These are phyloP conservation scores for Glarea lozoyensis DNA, from an alignment of 495 filamentous ascomycete species.

Conservation along the genomic window DNA sequence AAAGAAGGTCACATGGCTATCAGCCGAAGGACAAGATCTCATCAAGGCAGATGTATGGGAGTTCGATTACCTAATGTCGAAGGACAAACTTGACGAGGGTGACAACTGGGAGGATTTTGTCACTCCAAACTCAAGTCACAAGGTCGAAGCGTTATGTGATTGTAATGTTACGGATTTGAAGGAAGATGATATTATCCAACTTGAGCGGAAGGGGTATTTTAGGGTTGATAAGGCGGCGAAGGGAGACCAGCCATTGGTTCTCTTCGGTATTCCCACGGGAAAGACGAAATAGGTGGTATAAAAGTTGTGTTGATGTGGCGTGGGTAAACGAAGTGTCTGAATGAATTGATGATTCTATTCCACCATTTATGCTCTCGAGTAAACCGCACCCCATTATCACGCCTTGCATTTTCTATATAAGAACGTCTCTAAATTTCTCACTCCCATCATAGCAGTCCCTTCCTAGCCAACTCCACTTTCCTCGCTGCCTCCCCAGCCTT, in stretches of 20 bases:
- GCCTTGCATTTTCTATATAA: neutral
- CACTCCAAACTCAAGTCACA: slow-evolving; percentile 57
- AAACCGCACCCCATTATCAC: neutral
- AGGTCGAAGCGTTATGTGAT: slow-evolving; percentile 58
- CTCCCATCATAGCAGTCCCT: slow-evolving; percentile 61
- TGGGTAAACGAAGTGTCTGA: too few species aligned
- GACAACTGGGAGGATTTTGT: slow-evolving; percentile 66
- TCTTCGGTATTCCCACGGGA: slow-evolving; percentile 65
- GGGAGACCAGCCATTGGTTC: slow-evolving; percentile 44
- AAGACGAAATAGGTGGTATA: slow-evolving; percentile 34
- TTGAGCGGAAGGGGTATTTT: slow-evolving; percentile 79
- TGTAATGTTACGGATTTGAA: slow-evolving; percentile 60
- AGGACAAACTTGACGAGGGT: slow-evolving; percentile 67
- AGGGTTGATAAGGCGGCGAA: slow-evolving; percentile 43
- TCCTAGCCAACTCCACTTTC: slow-evolving; percentile 73
- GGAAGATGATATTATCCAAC: slow-evolving; percentile 69
- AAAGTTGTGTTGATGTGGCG: slow-evolving; percentile 7
- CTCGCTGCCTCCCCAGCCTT: slow-evolving; percentile 63
- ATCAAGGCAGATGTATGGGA: slow-evolving; percentile 64
- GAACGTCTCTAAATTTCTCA: neutral
- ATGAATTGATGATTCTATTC: neutral
- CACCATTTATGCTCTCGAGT: too few species aligned
- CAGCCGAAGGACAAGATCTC: slow-evolving; percentile 52
- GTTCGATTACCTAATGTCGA: slow-evolving; percentile 74
- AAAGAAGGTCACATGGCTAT: slow-evolving; percentile 80